A percentile compares a stretch with the other conserved stretches of the same genome.
Evolutionary conservation across 495 filamentous ascomycete genomes (phyloP).

Genomic region (Penicillium crystallinum): DNA sequence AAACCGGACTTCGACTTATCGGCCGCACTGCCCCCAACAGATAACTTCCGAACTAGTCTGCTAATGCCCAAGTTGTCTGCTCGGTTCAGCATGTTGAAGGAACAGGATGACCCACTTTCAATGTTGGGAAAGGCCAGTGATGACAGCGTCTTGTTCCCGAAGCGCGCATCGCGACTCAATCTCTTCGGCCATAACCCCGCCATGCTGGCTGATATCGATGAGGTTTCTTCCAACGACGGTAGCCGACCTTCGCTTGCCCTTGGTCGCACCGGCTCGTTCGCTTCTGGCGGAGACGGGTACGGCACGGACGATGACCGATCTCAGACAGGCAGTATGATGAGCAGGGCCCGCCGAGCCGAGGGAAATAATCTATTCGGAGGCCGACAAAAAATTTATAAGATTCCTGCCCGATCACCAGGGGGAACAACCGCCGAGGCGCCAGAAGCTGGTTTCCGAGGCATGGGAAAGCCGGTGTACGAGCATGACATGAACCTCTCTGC

Average conservation of each 20-base stretch:
- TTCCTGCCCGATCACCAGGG: constrained; percentile 52
- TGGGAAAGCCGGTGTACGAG: constrained; percentile 72
- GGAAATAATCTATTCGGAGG: constrained; percentile 95
- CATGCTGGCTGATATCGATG: constrained; percentile 78
- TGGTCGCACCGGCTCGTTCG: constrained; percentile 47
- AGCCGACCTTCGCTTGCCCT: constrained; percentile 53
- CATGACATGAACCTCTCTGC: constrained; percentile 75
- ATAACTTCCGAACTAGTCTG: constrained; percentile 95
- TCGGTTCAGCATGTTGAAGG: constrained; percentile 91
- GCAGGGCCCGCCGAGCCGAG: constrained; percentile 74
- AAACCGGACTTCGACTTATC: constrained; percentile 68
- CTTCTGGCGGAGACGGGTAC: constrained; percentile 49
- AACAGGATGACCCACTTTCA: constrained; percentile 85
- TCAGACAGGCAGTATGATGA: constrained; percentile 70
- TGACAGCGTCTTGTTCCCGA: constrained; percentile 83
- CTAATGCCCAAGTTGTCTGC: constrained; percentile 93
- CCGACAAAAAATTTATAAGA: constrained; percentile 92
- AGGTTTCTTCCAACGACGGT: constrained; percentile 73
- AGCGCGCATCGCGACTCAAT: constrained; percentile 67
- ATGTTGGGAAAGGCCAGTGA: constrained; percentile 90
- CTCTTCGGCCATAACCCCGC: constrained; percentile 43
- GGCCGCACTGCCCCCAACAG: constrained; percentile 68
- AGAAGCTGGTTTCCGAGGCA: constrained; percentile 35
- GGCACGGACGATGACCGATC: constrained; percentile 64
- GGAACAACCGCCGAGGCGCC: constrained; percentile 8